Conservation (phyloP, 176 grass and related monocot species). For the Carex scoparia region DNA sequence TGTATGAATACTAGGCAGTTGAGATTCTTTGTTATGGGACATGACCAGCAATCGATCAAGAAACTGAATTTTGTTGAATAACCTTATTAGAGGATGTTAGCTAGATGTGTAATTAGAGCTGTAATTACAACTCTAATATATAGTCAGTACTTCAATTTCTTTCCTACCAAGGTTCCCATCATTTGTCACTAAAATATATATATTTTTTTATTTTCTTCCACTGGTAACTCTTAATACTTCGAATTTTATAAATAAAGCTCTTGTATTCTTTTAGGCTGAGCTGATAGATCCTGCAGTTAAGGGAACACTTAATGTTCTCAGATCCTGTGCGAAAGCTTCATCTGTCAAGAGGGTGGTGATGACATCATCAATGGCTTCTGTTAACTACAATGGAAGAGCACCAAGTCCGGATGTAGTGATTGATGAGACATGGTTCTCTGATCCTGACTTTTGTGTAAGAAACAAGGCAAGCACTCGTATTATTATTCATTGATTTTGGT, state of each 20-base stretch:
- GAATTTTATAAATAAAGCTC: neutral
- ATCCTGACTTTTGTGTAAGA: slow-evolving; percentile 13
- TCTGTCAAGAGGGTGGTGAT: slow-evolving; percentile 32
- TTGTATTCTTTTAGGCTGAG: slow-evolving; percentile 8
- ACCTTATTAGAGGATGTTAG: too few relatives aligned
- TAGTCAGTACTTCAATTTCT: neutral
- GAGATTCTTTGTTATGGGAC: neutral
- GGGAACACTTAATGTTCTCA: slow-evolving; percentile 36
- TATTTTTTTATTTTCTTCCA: neutral
- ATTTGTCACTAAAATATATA: neutral
- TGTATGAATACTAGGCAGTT: neutral
- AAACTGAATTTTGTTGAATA: neutral
- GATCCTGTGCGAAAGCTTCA: slow-evolving; percentile 28
- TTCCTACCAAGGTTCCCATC: neutral
- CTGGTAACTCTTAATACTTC: neutral
- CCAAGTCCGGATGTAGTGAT: slow-evolving; percentile 22
- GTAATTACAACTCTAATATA: too few relatives aligned
- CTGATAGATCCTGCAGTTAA: slow-evolving; percentile 32
- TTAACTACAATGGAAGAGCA: slow-evolving; percentile 8
- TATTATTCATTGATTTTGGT: neutral
- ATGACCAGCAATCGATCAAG: neutral
- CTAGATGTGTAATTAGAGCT: too few relatives aligned
- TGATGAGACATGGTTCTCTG: slow-evolving; percentile 39
- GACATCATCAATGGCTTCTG: slow-evolving; percentile 35
- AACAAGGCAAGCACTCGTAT: neutral